Conservation (phyloP, 352 stramenopile genomes). For the Phytophthora tubulina region DNA sequence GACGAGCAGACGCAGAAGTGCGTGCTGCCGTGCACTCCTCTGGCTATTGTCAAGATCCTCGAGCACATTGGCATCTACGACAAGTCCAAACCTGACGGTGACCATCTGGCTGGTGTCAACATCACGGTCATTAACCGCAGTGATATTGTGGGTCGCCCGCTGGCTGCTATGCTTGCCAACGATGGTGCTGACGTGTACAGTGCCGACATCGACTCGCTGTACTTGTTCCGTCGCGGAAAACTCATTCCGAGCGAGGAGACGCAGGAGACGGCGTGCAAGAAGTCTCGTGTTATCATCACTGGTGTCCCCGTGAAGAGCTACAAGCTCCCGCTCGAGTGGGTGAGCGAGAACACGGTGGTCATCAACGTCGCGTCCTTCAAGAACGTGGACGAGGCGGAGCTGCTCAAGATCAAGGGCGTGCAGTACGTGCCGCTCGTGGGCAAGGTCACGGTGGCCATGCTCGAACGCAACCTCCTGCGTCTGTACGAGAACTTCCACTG, state of each 20-base stretch:
- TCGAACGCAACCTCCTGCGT: slow-evolving; percentile 96
- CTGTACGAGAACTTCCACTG: slow-evolving; percentile 97
- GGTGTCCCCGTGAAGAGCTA: slow-evolving; percentile 95
- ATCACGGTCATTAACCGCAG: slow-evolving; percentile 98
- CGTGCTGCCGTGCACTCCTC: slow-evolving; percentile 96
- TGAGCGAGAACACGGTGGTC: slow-evolving; percentile 92
- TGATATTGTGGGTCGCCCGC: slow-evolving; percentile 95
- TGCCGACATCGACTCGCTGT: slow-evolving; percentile 96
- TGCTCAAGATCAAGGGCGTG: slow-evolving; percentile 93
- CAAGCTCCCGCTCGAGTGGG: slow-evolving; percentile 93
- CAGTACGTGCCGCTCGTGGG: slow-evolving; percentile 96
- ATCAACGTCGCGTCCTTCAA: slow-evolving; percentile 98
- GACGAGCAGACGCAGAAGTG: slow-evolving; percentile 93
- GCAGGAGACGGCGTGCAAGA: slow-evolving; percentile 87
- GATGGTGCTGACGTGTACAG: slow-evolving; percentile 96
- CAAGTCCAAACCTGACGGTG: slow-evolving; percentile 57
- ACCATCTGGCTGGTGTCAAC: slow-evolving; percentile 85
- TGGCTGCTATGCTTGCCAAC: slow-evolving; percentile 96
- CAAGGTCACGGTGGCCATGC: slow-evolving; percentile 97
- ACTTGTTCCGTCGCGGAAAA: slow-evolving; percentile 94
- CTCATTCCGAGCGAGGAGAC: slow-evolving; percentile 89
- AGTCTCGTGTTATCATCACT: slow-evolving; percentile 95
- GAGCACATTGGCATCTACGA: slow-evolving; percentile 93
- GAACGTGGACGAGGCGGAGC: slow-evolving; percentile 93
- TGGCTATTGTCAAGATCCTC: slow-evolving; percentile 96